phyloP scores from a whole-genome alignment of 2,329 filamentous ascomycete species.

The Xylariaceae sp. region DNA sequence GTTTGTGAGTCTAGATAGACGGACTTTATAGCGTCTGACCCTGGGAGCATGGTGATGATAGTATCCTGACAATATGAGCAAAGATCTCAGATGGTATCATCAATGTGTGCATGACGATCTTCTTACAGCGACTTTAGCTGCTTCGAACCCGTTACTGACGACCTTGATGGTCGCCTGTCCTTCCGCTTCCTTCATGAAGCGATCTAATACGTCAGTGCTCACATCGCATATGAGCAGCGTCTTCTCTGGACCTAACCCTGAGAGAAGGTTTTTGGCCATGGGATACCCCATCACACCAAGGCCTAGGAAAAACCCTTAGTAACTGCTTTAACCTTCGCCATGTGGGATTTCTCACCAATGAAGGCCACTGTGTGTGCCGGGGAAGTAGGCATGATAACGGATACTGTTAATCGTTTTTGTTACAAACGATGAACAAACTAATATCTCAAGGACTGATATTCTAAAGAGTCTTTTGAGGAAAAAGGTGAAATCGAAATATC shows the following conservation, averaged over 20 bases:
- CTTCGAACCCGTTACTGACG: constrained; percentile 46
- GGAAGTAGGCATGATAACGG: constrained; percentile 24
- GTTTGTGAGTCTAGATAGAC: constrained; percentile 45
- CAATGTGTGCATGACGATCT: no score
- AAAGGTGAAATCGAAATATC: no score
- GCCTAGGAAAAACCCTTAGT: constrained; percentile 27
- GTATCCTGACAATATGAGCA: constrained; percentile 37
- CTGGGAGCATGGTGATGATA: constrained; percentile 50
- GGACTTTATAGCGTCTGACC: constrained; percentile 42
- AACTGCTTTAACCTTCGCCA: neutral
- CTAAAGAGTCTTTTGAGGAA: no score
- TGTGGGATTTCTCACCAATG: constrained; percentile 31
- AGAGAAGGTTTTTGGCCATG: constrained; percentile 44
- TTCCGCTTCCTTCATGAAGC: constrained; percentile 45
- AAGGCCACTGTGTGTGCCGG: constrained; percentile 39
- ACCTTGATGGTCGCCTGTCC: constrained; percentile 44
- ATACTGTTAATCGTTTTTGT: neutral
- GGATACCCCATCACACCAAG: constrained; percentile 45
- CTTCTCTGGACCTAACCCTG: constrained; percentile 32
- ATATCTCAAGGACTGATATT: no score
- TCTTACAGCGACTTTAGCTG: constrained; percentile 44
- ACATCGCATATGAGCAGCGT: constrained; percentile 45
- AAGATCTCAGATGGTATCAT: neutral
- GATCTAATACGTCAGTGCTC: constrained; percentile 42
- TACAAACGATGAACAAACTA: no score